A percentile compares a stretch with the other conserved stretches of the same genome.
These are phyloP conservation scores for Neoarthrinium moseri DNA, from an alignment of 2,329 filamentous ascomycete species.

Conservation along the genomic window DNA sequence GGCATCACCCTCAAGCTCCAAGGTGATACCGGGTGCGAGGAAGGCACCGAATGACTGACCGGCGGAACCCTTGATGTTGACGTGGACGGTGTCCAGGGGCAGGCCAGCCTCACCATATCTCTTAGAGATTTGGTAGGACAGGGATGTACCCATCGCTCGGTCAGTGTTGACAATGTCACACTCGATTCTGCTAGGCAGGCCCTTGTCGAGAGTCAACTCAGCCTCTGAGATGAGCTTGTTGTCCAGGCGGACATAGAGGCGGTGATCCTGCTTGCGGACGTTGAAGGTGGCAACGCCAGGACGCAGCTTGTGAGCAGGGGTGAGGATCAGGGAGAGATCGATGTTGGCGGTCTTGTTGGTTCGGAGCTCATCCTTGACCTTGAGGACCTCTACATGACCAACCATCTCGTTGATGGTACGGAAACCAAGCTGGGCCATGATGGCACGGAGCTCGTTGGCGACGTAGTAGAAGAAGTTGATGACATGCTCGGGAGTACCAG, in stretches of 20 bases:
- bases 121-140: constrained; percentile 95
- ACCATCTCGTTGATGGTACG: constrained; percentile 98
- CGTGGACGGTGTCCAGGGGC: constrained; percentile 90
- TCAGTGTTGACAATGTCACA: constrained; percentile 97
- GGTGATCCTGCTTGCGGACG: constrained; percentile 95
- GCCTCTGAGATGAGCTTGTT: constrained; percentile 97
- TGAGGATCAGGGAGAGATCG: constrained; percentile 87
- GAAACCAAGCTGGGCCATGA: constrained; percentile 95
- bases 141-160: constrained; percentile 85
- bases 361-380: constrained; percentile 83
- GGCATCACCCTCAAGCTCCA: constrained; percentile 92
- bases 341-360: constrained; percentile 90
- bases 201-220: constrained; percentile 91
- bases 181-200: constrained; percentile 87
- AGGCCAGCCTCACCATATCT: constrained; percentile 86
- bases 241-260: constrained; percentile 87
- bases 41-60: constrained; percentile 96
- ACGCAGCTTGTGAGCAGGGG: constrained; percentile 91
- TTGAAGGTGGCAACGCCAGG: constrained; percentile 96
- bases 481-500: constrained; percentile 89
- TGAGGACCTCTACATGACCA: constrained; percentile 82
- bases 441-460: constrained; percentile 90
- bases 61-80: constrained; percentile 93
- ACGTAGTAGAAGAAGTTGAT: constrained; percentile 99
- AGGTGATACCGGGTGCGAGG: constrained; percentile 86